These are phyloP conservation scores for Rhododendron molle DNA, from an alignment of 148 eudicot species.

Conservation along the genomic window DNA sequence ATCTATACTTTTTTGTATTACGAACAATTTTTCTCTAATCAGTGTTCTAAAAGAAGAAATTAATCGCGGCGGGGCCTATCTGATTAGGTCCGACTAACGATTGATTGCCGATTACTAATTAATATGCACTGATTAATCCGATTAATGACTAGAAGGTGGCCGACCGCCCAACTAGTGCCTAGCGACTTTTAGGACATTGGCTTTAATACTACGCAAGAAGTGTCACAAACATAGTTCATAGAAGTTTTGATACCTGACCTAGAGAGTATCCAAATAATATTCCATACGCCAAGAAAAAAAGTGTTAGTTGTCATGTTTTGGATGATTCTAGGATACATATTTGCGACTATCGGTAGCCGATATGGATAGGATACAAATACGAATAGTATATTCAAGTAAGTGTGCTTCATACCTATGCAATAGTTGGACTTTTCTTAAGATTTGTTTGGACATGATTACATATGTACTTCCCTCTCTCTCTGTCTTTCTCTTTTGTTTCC, in stretches of 20 bases:
- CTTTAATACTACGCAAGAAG: background rate
- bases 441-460: background rate
- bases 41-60: no score
- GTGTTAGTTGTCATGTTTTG: background rate
- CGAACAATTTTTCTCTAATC: background rate
- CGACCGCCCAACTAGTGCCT: no score
- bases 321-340: background rate
- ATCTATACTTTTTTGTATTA: background rate
- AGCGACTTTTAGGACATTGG: no score
- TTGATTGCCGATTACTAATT: no score
- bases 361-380: background rate
- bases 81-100: no score
- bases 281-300: background rate
- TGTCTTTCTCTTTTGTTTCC: background rate
- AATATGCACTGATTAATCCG: no score
- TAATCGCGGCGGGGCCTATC: no score
- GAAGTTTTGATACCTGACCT: background rate
- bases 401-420: background rate
- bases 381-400: background rate
- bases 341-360: background rate
- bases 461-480: background rate
- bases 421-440: background rate
- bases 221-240: background rate
- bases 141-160: no score
- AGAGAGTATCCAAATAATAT: background rate